Conservation (phyloP, 148 eudicot species). For the Fallopia convolvulus region DNA sequence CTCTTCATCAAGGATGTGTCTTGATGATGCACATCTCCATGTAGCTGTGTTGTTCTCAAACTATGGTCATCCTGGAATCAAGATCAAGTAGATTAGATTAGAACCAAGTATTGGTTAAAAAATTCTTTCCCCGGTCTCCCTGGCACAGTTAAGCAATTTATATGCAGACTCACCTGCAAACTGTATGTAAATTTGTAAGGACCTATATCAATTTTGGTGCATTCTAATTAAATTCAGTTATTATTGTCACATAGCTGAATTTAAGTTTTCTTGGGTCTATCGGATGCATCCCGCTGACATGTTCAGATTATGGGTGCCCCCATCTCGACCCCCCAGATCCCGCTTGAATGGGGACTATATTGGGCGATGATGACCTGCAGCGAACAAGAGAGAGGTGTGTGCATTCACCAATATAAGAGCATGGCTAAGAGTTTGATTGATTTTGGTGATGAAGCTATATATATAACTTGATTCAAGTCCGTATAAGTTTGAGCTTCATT, state of each 20-base stretch:
- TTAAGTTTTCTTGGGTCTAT: too few species aligned
- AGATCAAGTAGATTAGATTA: not conserved
- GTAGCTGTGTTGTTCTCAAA: constrained; percentile 27
- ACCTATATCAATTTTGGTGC: too few species aligned
- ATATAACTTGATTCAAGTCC: too few species aligned
- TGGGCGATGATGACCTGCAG: too few species aligned
- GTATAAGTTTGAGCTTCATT: too few species aligned
- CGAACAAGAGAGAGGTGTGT: not conserved
- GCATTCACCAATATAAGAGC: not conserved
- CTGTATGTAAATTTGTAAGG: constrained; percentile 21
- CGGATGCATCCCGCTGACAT: too few species aligned
- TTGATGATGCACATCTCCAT: constrained; percentile 28
- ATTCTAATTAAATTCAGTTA: too few species aligned
- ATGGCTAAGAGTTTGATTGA: not conserved
- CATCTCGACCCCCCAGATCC: too few species aligned
- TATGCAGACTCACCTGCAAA: constrained; percentile 44
- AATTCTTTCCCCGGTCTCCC: not conserved
- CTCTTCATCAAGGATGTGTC: not conserved
- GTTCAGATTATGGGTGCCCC: too few species aligned
- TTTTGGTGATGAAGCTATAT: too few species aligned
- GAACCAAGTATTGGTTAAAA: not conserved
- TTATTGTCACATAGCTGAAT: too few species aligned
- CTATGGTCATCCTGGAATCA: constrained; percentile 30
- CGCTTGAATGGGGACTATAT: too few species aligned
- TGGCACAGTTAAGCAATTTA: not conserved